Conservation (phyloP, 306 rosid genomes). For the Citrullus mucosospermus region DNA sequence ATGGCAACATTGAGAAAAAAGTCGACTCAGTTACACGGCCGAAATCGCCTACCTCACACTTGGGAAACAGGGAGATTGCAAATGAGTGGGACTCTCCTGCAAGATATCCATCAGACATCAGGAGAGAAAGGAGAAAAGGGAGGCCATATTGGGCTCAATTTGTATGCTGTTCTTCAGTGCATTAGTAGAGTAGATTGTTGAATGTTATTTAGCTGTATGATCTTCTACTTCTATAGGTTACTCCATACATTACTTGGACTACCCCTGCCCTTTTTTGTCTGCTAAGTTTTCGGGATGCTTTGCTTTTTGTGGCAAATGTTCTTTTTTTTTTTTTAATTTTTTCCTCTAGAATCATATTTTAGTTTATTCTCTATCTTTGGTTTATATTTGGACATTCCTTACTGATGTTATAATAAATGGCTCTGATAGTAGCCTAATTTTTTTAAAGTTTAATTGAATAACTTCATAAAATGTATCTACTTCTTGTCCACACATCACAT, state of each 20-base stretch:
- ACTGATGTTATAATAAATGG: neutral
- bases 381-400: neutral
- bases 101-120: slow-evolving; percentile 52
- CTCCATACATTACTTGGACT: neutral
- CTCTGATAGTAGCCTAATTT: neutral
- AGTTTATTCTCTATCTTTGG: neutral
- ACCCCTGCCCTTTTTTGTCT: neutral
- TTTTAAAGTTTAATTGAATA: neutral
- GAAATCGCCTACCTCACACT: slow-evolving; percentile 15
- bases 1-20: slow-evolving; percentile 23
- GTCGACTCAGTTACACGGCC: slow-evolving; percentile 45
- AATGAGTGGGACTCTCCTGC: slow-evolving; percentile 88
- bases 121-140: slow-evolving; percentile 59
- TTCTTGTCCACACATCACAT: no score
- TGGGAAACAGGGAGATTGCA: slow-evolving; percentile 24
- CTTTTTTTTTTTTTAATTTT: neutral
- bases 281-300: neutral
- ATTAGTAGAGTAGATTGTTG: slow-evolving; percentile 15
- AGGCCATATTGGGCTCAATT: slow-evolving; percentile 79
- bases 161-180: slow-evolving; percentile 68
- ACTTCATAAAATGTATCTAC: no score
- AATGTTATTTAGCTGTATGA: neutral
- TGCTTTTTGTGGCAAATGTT: neutral
- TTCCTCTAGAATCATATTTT: neutral
- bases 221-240: neutral